Percentiles rank a stretch among this genome's conserved stretches.
These are phyloP conservation scores for Microthlaspi erraticum DNA, from an alignment of 345 rosid genomes.

Conservation along the genomic window DNA sequence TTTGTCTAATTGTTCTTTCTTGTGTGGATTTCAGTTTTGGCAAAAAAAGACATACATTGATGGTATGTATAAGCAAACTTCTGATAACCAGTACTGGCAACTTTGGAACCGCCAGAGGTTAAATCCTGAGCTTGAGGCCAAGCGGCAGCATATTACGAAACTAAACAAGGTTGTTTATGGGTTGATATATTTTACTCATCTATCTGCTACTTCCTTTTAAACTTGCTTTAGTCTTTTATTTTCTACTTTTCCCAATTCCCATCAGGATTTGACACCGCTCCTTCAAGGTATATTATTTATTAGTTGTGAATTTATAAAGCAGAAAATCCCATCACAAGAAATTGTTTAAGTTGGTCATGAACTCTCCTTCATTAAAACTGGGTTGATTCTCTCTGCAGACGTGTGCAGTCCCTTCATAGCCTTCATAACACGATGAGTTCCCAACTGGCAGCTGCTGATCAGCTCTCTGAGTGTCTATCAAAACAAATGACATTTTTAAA, in stretches of 20 bases:
- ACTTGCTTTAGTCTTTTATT: constrained; percentile 23
- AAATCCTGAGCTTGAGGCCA: constrained; percentile 84
- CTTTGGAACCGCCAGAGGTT: constrained; percentile 89
- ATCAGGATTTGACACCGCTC: constrained; percentile 81
- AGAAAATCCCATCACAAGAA: constrained; percentile 6
- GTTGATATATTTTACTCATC: constrained; percentile 27
- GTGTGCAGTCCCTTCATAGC: constrained; percentile 66
- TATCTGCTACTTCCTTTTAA: constrained; percentile 27
- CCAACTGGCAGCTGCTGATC: constrained; percentile 86
- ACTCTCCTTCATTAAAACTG: constrained; percentile 22
- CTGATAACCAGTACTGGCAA: constrained; percentile 80
- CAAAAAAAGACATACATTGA: constrained; percentile 75
- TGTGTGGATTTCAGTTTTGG: constrained; percentile 65
- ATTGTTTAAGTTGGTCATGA: constrained; percentile 13
- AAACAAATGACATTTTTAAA: constrained; percentile 81
- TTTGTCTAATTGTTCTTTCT: constrained; percentile 28
- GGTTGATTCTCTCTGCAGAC: constrained; percentile 57
- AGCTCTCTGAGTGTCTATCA: constrained; percentile 83
- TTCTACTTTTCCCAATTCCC: constrained; percentile 32
- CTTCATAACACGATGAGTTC: constrained; percentile 75
- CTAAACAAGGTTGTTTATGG: constrained; percentile 65
- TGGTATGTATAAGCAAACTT: constrained; percentile 85
- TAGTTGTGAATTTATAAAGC: constrained; percentile 10
- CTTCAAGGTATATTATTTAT: constrained; percentile 63
- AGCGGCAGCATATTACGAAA: constrained; percentile 62